A percentile compares a stretch with the other conserved stretches of the same genome.
Conservation (phyloP, 352 stramenopile species). For the Phytopythium sindhum region DNA sequence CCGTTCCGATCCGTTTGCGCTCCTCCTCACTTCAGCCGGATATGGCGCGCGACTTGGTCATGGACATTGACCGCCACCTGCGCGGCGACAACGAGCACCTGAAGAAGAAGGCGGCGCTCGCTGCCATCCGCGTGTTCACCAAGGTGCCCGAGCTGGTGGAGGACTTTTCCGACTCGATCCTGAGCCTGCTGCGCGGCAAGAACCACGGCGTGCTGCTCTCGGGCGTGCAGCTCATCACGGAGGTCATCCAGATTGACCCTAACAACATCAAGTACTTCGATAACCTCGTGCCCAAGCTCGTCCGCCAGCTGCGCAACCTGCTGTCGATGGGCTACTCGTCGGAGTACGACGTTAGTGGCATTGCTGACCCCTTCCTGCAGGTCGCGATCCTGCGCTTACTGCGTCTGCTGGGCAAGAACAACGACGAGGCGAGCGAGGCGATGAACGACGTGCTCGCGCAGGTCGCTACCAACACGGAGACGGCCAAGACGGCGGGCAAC, state of each 20-base stretch:
- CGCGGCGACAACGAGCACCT: slow-evolving; percentile 93
- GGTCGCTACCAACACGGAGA: slow-evolving; percentile 99
- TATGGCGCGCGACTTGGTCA: slow-evolving; percentile 97
- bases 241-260: slow-evolving; percentile 86
- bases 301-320: slow-evolving; percentile 93
- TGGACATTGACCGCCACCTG: slow-evolving; percentile 97
- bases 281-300: slow-evolving; percentile 70
- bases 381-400: slow-evolving; percentile 90
- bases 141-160: slow-evolving; percentile 98
- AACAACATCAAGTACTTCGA: slow-evolving; percentile 76
- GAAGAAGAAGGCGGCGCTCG: slow-evolving; percentile 97
- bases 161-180: slow-evolving; percentile 97
- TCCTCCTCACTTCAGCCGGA: slow-evolving; percentile 64
- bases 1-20: slow-evolving; percentile 3
- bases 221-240: slow-evolving; percentile 95
- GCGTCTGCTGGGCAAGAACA: slow-evolving; percentile 93
- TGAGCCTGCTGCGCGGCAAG: slow-evolving; percentile 92
- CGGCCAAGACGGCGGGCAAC: slow-evolving; percentile 99
- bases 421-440: slow-evolving; percentile 91
- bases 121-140: slow-evolving; percentile 89
- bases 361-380: slow-evolving; percentile 98
- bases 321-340: slow-evolving; percentile 97
- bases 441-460: slow-evolving; percentile 99
- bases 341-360: slow-evolving; percentile 98
- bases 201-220: slow-evolving; percentile 98